These are phyloP conservation scores for Handroanthus guayacan DNA, from an alignment of 257 asterid genomes.

Conservation along the genomic window DNA sequence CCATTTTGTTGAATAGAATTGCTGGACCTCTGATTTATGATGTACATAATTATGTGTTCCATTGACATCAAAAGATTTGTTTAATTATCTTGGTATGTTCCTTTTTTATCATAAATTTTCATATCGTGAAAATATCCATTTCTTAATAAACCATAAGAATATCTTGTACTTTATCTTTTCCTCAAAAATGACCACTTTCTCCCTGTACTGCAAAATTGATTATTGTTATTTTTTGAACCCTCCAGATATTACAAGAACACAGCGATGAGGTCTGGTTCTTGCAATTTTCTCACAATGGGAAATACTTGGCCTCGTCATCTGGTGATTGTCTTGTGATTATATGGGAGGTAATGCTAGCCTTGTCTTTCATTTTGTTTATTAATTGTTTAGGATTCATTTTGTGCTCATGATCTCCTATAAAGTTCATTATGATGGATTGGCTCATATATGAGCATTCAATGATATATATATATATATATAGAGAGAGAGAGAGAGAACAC, in stretches of 20 bases:
- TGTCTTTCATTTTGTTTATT: conserved; percentile 7
- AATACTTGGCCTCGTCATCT: conserved; percentile 83
- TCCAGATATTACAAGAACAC: conserved; percentile 73
- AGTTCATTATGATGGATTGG: not conserved
- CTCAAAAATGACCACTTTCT: not conserved
- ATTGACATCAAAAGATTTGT: not conserved
- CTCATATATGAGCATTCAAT: conserved; percentile 11
- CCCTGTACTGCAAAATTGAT: conserved; percentile 11
- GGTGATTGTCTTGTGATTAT: conserved; percentile 67
- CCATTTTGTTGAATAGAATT: conserved; percentile 2
- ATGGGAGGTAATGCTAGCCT: conserved; percentile 71
- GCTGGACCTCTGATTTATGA: not conserved
- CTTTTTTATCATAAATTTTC: not conserved
- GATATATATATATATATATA: not conserved
- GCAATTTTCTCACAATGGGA: conserved; percentile 84
- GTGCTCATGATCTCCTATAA: not conserved
- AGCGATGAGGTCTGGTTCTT: conserved; percentile 78
- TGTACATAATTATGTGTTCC: conserved; percentile 1
- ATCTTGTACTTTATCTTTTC: not conserved
- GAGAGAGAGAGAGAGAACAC: no score
- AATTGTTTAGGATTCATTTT: not conserved
- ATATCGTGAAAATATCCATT: not conserved
- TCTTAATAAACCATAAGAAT: not conserved
- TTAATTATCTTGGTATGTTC: conserved; percentile 15
- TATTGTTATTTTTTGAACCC: conserved; percentile 34